Evolutionary conservation across 495 filamentous ascomycete genomes (phyloP).

Genomic region (Ramalina intermedia): DNA sequence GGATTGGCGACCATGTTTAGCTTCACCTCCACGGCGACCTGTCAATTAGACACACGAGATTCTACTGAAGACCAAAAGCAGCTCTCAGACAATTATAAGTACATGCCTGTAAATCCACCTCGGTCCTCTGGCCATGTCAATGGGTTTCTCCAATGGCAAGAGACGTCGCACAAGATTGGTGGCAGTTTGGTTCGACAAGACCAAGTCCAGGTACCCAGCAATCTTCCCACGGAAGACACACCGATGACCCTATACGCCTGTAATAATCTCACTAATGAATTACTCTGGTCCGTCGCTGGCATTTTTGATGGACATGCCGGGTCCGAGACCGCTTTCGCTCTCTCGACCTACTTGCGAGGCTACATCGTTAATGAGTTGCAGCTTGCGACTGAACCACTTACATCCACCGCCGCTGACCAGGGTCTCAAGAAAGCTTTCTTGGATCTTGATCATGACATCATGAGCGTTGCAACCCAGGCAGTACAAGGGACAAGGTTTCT

Average conservation of each 20-base stretch:
- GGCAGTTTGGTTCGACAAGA: conserved; percentile 6
- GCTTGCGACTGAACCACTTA: conserved; percentile 9
- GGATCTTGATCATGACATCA: conserved; percentile 34
- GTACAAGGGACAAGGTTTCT: conserved; percentile 15
- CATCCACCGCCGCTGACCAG: conserved; percentile 12
- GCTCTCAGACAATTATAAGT: too few species aligned
- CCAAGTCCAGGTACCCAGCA: conserved; percentile 1
- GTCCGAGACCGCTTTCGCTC: conserved; percentile 27
- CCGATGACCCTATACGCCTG: background rate
- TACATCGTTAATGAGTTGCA: conserved; percentile 24
- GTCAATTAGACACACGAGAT: too few species aligned
- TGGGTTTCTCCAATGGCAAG: background rate
- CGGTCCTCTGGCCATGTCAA: background rate
- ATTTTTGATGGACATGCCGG: conserved; percentile 39
- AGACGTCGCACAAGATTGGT: background rate
- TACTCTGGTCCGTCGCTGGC: conserved; percentile 33
- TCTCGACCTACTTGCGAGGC: conserved; percentile 27
- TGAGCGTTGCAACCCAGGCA: conserved; percentile 25
- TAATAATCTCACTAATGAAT: conserved; percentile 7
- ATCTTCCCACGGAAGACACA: conserved; percentile 4
- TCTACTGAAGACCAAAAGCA: too few species aligned
- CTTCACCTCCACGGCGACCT: too few species aligned
- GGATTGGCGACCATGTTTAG: too few species aligned
- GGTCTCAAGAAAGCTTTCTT: conserved; percentile 34
- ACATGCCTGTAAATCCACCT: too few species aligned